These are phyloP conservation scores for Trypanosoma congolense DNA, from an alignment of 208 protist species.

Conservation along the genomic window DNA sequence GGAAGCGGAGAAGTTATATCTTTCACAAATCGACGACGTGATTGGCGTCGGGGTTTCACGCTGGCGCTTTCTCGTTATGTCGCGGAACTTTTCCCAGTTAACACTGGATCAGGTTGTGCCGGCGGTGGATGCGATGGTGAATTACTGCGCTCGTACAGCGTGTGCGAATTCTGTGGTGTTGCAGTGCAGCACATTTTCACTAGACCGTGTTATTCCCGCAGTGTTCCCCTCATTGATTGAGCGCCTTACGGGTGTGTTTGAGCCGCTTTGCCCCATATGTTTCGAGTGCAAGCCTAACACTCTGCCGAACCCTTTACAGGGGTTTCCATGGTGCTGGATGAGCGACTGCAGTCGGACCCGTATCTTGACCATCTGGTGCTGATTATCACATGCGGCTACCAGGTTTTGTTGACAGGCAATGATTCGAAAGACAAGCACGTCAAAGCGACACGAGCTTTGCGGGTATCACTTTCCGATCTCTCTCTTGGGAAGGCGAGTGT, in stretches of 20 bases:
- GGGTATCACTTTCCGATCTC: conserved; percentile 48
- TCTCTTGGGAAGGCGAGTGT: conserved; percentile 42
- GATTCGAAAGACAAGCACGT: conserved; percentile 9
- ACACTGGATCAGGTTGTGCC: conserved; percentile 10
- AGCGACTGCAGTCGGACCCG: conserved; percentile 61
- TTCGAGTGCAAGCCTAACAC: conserved; percentile 21
- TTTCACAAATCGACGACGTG: conserved; percentile 46
- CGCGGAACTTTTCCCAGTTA: conserved; percentile 14
- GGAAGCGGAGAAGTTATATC: conserved; percentile 51
- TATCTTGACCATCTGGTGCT: conserved; percentile 48
- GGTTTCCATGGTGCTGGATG: conserved; percentile 75
- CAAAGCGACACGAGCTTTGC: conserved; percentile 35
- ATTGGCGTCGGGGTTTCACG: conserved; percentile 49
- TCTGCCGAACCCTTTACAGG: conserved; percentile 24
- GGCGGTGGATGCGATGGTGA: conserved; percentile 22
- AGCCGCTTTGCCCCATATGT: conserved; percentile 25
- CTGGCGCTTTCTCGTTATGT: conserved; percentile 39
- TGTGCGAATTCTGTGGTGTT: conserved; percentile 58
- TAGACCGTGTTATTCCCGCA: conserved; percentile 49
- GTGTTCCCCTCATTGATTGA: conserved; percentile 69
- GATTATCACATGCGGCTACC: conserved; percentile 65
- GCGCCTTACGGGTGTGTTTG: conserved; percentile 52
- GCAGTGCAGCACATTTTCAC: conserved; percentile 42
- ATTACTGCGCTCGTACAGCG: conserved; percentile 21
- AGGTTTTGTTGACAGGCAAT: conserved; percentile 12